phyloP scores from a whole-genome alignment of 2,329 filamentous ascomycete species.

The Ophioceras dolichostomum region DNA sequence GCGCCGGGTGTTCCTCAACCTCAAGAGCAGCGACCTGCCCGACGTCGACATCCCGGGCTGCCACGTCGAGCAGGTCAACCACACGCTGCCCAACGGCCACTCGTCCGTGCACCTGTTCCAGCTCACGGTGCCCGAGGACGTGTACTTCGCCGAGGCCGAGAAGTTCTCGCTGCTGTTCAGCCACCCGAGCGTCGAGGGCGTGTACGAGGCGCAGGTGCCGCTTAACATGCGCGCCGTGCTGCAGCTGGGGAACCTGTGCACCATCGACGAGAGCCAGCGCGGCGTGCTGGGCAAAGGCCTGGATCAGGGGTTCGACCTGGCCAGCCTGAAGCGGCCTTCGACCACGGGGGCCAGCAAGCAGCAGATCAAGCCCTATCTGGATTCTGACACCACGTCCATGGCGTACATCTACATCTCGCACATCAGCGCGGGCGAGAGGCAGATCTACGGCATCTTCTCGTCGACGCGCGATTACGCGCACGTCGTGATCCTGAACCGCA shows the following conservation, averaged over 20 bases:
- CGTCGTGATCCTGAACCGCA: conserved; percentile 77
- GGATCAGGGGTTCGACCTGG: conserved; percentile 86
- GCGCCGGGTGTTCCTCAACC: conserved; percentile 79
- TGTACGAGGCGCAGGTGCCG: conserved; percentile 90
- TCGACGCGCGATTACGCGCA: conserved; percentile 69
- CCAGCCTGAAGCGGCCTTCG: conserved; percentile 57
- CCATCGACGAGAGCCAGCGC: conserved; percentile 80
- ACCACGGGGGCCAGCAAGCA: too few species aligned
- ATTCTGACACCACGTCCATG: conserved; percentile 63
- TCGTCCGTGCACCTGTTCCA: conserved; percentile 91
- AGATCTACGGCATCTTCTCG: conserved; percentile 90
- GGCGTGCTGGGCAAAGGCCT: conserved; percentile 87
- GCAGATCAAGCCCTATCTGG: conserved; percentile 51
- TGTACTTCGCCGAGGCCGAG: conserved; percentile 73
- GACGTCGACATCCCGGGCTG: conserved; percentile 80
- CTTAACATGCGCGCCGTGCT: conserved; percentile 78
- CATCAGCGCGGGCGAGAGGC: conserved; percentile 76
- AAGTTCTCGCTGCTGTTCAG: conserved; percentile 78
- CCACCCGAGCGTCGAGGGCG: conserved; percentile 88
- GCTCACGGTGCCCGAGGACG: conserved; percentile 76
- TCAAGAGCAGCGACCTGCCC: conserved; percentile 77
- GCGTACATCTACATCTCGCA: conserved; percentile 90
- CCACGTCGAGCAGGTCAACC: conserved; percentile 82
- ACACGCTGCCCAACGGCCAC: conserved; percentile 90
- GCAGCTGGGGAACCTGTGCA: conserved; percentile 81